phyloP scores from a whole-genome alignment of 2,329 filamentous ascomycete species.

The Lecanicillium sp. region DNA sequence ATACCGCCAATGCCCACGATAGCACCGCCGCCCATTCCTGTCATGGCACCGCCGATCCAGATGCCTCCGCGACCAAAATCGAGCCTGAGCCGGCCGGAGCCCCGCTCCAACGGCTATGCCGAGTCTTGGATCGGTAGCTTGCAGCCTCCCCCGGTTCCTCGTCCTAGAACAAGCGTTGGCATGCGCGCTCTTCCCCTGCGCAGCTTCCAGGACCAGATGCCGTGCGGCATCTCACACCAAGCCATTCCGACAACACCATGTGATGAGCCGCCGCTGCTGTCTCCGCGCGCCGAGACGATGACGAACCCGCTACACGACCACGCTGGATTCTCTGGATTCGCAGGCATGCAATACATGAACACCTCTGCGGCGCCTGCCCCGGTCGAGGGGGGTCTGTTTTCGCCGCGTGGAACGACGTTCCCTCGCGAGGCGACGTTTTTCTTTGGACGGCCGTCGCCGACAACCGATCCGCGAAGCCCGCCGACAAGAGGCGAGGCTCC shows the following conservation, averaged over 20 bases:
- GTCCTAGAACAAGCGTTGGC: slow-evolving; percentile 11
- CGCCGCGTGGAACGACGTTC: slow-evolving; percentile 45
- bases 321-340: slow-evolving; percentile 7
- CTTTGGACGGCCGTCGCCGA: slow-evolving; percentile 45
- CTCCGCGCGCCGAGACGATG: slow-evolving; percentile 66
- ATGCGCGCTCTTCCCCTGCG: slow-evolving; percentile 10
- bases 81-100: slow-evolving; percentile 20
- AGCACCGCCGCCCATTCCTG: slow-evolving; percentile 16
- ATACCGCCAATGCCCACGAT: slow-evolving; percentile 13
- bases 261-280: slow-evolving; percentile 56
- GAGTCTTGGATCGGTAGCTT: not conserved
- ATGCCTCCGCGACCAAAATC: slow-evolving; percentile 32
- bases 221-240: not conserved
- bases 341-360: slow-evolving; percentile 48
- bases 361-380: slow-evolving; percentile 46
- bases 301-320: slow-evolving; percentile 56
- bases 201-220: slow-evolving; percentile 8
- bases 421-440: slow-evolving; percentile 47
- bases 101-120: not conserved
- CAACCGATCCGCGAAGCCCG: slow-evolving; percentile 65
- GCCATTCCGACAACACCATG: slow-evolving; percentile 17
- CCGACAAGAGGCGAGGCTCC: slow-evolving; percentile 68
- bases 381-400: slow-evolving; percentile 39
- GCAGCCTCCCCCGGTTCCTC: not conserved
- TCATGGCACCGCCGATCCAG: slow-evolving; percentile 16